phyloP scores from a whole-genome alignment of 306 rosid genomes.

The Fragaria iinumae region DNA sequence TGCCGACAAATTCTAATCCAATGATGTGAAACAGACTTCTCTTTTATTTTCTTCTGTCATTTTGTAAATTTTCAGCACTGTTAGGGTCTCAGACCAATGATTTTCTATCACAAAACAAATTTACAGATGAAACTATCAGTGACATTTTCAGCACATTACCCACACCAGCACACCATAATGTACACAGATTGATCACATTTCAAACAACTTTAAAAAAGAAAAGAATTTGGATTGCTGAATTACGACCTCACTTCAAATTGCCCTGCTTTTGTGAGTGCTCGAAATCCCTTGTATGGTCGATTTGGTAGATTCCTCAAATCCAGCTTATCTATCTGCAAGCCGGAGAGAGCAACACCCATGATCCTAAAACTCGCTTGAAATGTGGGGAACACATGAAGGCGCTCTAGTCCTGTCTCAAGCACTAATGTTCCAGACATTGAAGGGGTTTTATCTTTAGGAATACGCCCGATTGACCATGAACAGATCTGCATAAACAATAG shows the following conservation, averaged over 20 bases:
- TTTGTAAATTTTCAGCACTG: not conserved
- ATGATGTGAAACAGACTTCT: not conserved
- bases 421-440: constrained; percentile 84
- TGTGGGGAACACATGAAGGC: constrained; percentile 81
- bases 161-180: not conserved
- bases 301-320: constrained; percentile 66
- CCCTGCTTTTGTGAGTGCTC: constrained; percentile 81
- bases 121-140: constrained; percentile 14
- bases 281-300: constrained; percentile 83
- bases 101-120: not conserved
- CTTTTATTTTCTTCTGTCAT: not conserved
- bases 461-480: constrained; percentile 79
- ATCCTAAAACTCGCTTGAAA: constrained; percentile 77
- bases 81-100: not conserved
- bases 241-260: constrained; percentile 83
- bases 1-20: not conserved
- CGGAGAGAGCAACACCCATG: constrained; percentile 87
- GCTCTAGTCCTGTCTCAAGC: constrained; percentile 77
- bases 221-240: not conserved
- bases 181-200: not conserved
- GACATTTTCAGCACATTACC: not conserved
- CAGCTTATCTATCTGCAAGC: constrained; percentile 78
- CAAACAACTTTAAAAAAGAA: constrained; percentile 4
- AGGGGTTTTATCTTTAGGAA: constrained; percentile 88
- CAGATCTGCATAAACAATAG: constrained; percentile 56